phyloP scores from a whole-genome alignment of 1,284 basidiomycete genomes.

The Marasmius sp. region DNA sequence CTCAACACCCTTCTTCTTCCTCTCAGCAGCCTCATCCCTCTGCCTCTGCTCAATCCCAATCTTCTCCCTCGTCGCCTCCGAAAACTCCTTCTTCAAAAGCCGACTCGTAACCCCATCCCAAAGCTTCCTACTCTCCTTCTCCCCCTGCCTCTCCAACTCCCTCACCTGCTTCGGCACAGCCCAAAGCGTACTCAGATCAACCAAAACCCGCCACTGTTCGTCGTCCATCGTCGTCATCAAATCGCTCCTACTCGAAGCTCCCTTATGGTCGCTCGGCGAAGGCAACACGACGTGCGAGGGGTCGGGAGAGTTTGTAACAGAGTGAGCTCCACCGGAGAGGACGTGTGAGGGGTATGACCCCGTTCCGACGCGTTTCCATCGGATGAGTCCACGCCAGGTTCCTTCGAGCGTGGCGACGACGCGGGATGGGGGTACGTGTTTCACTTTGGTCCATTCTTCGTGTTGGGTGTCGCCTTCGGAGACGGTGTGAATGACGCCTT shows the following conservation, averaged over 20 bases:
- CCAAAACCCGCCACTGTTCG: conserved; percentile 63
- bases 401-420: conserved; percentile 87
- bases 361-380: conserved; percentile 74
- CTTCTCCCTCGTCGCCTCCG: conserved; percentile 88
- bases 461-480: conserved; percentile 59
- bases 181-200: conserved; percentile 77
- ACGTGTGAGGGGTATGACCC: conserved; percentile 35
- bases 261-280: conserved; percentile 22
- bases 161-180: conserved; percentile 86
- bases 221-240: conserved; percentile 25
- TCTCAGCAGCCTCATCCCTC: conserved; percentile 80
- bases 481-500: conserved; percentile 89
- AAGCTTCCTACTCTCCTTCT: conserved; percentile 82
- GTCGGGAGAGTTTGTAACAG: conserved; percentile 42
- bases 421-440: conserved; percentile 82
- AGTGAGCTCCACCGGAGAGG: conserved; percentile 29
- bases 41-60: conserved; percentile 88
- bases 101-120: conserved; percentile 86
- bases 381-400: conserved; percentile 82
- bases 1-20: conserved; percentile 77
- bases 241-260: conserved; percentile 30
- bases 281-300: conserved; percentile 40
- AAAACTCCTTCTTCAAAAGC: conserved; percentile 83
- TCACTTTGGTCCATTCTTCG: conserved; percentile 84
- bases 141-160: conserved; percentile 77